Evolutionary conservation across 2,329 filamentous ascomycete species (phyloP).

Genomic region (Aspergillus tubingensis): DNA sequence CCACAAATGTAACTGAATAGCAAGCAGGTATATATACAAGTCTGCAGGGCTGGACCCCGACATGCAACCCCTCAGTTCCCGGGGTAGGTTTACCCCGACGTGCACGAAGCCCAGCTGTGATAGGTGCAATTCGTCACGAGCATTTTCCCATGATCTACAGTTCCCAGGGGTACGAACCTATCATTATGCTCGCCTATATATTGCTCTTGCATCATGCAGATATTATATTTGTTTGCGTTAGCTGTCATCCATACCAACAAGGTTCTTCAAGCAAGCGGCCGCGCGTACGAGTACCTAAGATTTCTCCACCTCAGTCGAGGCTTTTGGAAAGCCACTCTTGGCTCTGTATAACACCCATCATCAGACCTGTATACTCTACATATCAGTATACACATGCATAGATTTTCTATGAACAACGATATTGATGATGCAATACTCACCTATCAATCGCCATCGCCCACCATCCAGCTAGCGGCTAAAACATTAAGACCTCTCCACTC

Average conservation of each 20-base stretch:
- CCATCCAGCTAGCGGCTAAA: not conserved
- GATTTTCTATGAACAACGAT: not conserved
- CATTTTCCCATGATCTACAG: conserved; percentile 4
- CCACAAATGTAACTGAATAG: too few relatives aligned
- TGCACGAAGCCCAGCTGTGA: not conserved
- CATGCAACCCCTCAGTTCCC: not conserved
- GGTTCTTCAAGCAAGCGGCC: not conserved
- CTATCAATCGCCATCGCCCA: not conserved
- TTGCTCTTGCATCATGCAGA: not conserved
- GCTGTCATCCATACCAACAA: not conserved
- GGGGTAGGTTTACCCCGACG: conserved; percentile 3
- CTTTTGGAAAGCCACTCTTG: too few relatives aligned
- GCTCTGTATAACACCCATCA: not conserved
- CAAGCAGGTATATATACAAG: too few relatives aligned
- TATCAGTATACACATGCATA: too few relatives aligned
- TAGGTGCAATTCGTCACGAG: not conserved
- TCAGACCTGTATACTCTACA: too few relatives aligned
- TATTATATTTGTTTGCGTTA: not conserved
- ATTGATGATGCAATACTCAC: not conserved
- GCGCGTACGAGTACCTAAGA: not conserved
- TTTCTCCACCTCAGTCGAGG: not conserved
- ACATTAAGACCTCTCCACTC: not conserved
- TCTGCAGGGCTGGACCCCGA: not conserved
- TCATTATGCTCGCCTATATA: not conserved
- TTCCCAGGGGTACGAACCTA: not conserved